A percentile compares a stretch with the other conserved stretches of the same genome.
Evolutionary conservation across 176 grass and related monocot genomes (phyloP).

Genomic region (Cocos nucifera): DNA sequence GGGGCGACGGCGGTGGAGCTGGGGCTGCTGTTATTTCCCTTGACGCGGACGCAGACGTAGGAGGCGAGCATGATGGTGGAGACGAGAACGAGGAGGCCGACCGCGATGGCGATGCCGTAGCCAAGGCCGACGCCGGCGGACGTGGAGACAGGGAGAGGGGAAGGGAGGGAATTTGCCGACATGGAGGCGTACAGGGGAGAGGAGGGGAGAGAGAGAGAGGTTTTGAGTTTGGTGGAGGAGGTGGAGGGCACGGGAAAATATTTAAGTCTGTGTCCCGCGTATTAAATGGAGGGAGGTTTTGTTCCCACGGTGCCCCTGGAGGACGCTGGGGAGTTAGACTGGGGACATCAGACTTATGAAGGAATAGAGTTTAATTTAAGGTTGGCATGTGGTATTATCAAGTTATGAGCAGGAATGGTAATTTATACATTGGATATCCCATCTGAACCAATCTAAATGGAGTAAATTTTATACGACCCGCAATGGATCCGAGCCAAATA

Average conservation of each 20-base stretch:
- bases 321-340: too few relatives aligned
- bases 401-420: too few relatives aligned
- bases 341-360: too few relatives aligned
- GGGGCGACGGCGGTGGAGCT: not conserved
- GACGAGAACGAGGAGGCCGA: constrained; percentile 60
- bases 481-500: too few relatives aligned
- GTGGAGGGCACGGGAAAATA: not conserved
- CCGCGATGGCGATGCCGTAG: constrained; percentile 63
- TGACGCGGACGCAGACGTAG: constrained; percentile 55
- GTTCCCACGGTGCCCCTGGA: too few relatives aligned
- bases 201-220: constrained; percentile 1
- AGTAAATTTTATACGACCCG: too few relatives aligned
- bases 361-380: too few relatives aligned
- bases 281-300: not conserved
- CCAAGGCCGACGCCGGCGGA: constrained; percentile 49
- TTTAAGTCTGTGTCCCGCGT: not conserved
- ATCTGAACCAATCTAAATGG: too few relatives aligned
- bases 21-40: constrained; percentile 8
- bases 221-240: not conserved
- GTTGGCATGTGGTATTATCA: too few relatives aligned
- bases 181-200: not conserved
- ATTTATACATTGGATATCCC: too few relatives aligned
- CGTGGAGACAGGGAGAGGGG: constrained; percentile 3
- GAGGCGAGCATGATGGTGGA: constrained; percentile 74
- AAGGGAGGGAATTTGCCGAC: constrained; percentile 11